Base-by-base conservation (phyloP, 345 rosid species). In the Populus nigra region DNA sequence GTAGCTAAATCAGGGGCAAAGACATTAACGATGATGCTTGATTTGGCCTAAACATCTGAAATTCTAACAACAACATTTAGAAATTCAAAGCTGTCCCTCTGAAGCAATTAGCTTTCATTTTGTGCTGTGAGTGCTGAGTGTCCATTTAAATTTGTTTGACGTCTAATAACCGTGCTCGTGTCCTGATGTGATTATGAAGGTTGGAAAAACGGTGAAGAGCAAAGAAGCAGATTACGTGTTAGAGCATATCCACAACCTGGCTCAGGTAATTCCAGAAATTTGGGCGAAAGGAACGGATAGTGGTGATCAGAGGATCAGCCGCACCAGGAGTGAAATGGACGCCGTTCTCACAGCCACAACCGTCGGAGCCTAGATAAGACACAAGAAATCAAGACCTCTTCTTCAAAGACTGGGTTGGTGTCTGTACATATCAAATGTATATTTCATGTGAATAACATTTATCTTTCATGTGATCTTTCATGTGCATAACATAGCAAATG, bases 211-310 rank as follows among this genome's bases (percentile, higher is more conserved):
- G 1, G 86, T 76, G 77, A 89, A 84, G 85, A 87, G 78, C 55
- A 83, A 86, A 73, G 98, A 87, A 10, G 88, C 97, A 0, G 98
- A 94, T 80, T 92, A 89, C 59, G 90, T 78, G 16, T 8, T 94
- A 69, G 95, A 90, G 74, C 73, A 16, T 2, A 80, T 92, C 1
- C 61, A 72, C 17, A 84, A 86, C 31, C 80, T 94, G 47, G 79
- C 87, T 2, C 83, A 89, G 47, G 88, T 77, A 18, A 86, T 94
- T 39, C 97, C 98, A 13, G 94, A 90, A 73, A 89, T 92, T 10
- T 91, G 96, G 98, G 69, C 39, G 25, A 72, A 61, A 47, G 75
- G 69, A 29, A 53, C 78, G 0, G 88, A 82, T 16, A 85, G 72
- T 22, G 83, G 79, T 3, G 86, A 84, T 76, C 78, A 55, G 59